Percentiles rank a stretch among this genome's conserved stretches.
phyloP scores from a whole-genome alignment of 2,329 filamentous ascomycete genomes.

The Venturia aucupariae region DNA sequence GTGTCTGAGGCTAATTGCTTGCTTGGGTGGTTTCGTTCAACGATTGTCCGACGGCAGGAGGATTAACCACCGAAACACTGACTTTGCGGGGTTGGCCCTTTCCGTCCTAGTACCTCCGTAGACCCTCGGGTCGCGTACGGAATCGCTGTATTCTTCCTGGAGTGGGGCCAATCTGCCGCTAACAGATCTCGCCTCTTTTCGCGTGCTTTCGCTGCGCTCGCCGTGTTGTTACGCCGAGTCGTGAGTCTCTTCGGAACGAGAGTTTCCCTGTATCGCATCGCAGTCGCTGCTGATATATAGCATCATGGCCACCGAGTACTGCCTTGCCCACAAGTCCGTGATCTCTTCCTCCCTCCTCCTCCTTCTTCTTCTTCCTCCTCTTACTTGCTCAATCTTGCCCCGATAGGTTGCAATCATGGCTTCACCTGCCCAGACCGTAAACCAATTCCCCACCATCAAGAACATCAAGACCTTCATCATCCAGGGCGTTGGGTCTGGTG shows the following conservation, averaged over 20 bases:
- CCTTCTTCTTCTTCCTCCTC: neutral
- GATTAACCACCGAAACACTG: neutral
- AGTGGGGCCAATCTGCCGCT: neutral
- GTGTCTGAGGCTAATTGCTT: conserved; percentile 6
- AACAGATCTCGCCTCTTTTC: neutral
- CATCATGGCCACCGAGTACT: neutral
- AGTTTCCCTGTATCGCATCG: neutral
- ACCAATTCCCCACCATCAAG: conserved; percentile 66
- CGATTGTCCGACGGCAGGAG: neutral
- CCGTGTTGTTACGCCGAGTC: neutral
- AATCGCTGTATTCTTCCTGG: neutral
- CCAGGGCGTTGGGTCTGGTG: conserved; percentile 53
- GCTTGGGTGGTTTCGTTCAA: neutral
- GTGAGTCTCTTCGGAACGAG: neutral
- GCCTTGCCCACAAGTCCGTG: too few relatives aligned
- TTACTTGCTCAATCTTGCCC: neutral
- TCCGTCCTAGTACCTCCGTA: neutral
- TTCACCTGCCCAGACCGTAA: neutral
- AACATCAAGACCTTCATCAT: conserved; percentile 65
- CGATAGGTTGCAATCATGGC: conserved; percentile 1
- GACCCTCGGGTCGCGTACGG: too few relatives aligned
- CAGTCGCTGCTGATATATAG: neutral
- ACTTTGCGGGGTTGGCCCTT: neutral
- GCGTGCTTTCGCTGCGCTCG: neutral
- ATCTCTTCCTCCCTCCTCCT: too few relatives aligned